phyloP scores from a whole-genome alignment of 306 rosid species.

The Cucumis cinereus region DNA sequence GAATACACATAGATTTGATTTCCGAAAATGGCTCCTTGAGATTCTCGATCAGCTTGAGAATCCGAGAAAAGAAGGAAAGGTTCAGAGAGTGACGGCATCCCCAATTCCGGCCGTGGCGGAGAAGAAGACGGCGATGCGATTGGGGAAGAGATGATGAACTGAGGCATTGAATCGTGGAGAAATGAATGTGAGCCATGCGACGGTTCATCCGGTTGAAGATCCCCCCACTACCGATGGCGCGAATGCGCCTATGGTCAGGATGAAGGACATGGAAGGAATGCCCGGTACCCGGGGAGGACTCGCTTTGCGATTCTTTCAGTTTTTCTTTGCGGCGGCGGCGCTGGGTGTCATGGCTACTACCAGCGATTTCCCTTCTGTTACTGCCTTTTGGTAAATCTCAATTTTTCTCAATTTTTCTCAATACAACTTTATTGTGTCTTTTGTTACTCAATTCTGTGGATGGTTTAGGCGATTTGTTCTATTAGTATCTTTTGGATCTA shows the following conservation, averaged over 20 bases:
- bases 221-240: constrained; percentile 44
- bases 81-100: background rate
- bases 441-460: background rate
- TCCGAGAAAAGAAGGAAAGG: background rate
- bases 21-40: background rate
- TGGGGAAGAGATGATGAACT: background rate
- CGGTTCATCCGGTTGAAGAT: constrained; percentile 79
- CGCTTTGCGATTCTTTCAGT: constrained; percentile 44
- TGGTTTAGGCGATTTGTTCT: background rate
- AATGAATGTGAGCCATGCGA: constrained; percentile 82
- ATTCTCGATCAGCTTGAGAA: background rate
- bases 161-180: constrained; percentile 21
- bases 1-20: background rate
- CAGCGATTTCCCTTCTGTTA: constrained; percentile 75
- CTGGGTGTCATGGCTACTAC: constrained; percentile 72
- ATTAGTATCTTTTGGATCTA: background rate
- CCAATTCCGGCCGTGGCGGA: background rate
- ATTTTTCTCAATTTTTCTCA: background rate
- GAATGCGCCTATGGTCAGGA: constrained; percentile 53
- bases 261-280: constrained; percentile 88
- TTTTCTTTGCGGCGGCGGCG: constrained; percentile 67
- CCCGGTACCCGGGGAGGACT: constrained; percentile 83
- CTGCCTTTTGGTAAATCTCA: constrained; percentile 67
- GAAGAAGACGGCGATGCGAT: background rate
- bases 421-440: background rate